Percentiles rank a stretch among this genome's conserved stretches.
Conservation (phyloP, 352 stramenopile genomes). For the Phytophthora pistaciae region DNA sequence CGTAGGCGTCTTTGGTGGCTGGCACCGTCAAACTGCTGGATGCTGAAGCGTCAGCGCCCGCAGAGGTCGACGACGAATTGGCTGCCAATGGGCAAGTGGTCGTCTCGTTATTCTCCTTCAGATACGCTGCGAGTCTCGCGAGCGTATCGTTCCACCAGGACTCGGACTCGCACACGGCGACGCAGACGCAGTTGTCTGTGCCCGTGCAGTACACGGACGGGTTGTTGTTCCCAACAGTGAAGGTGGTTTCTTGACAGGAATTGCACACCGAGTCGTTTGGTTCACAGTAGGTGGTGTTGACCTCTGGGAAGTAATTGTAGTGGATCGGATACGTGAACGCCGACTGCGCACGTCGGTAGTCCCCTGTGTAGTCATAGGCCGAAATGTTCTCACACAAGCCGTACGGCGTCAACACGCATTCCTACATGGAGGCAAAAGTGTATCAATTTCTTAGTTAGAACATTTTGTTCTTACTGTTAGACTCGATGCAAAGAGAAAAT, state of each 20-base stretch:
- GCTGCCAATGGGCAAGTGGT: slow-evolving; percentile 43
- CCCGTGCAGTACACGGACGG: slow-evolving; percentile 63
- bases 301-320: slow-evolving; percentile 68
- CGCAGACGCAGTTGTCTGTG: slow-evolving; percentile 51
- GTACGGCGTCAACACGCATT: slow-evolving; percentile 57
- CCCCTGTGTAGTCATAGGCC: slow-evolving; percentile 53
- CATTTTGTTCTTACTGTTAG: neutral
- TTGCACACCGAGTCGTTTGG: slow-evolving; percentile 44
- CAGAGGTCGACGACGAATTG: slow-evolving; percentile 40
- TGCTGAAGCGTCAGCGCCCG: slow-evolving; percentile 10
- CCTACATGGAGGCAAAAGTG: slow-evolving; percentile 20
- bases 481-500: neutral
- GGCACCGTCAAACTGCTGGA: slow-evolving; percentile 22
- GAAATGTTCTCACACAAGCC: slow-evolving; percentile 54
- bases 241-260: slow-evolving; percentile 44
- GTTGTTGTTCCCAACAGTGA: slow-evolving; percentile 47
- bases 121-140: slow-evolving; percentile 32
- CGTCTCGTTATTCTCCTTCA: slow-evolving; percentile 25
- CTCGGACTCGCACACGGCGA: slow-evolving; percentile 60
- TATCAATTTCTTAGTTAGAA: slow-evolving; percentile 2
- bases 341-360: slow-evolving; percentile 55
- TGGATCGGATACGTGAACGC: slow-evolving; percentile 49
- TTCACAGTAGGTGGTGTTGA: slow-evolving; percentile 69
- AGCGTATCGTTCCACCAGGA: slow-evolving; percentile 56
- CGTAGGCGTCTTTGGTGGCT: slow-evolving; percentile 44